Evolutionary conservation across 768 basidiomycete species (phyloP).

Genomic region (Dioszegia aurantiaca): DNA sequence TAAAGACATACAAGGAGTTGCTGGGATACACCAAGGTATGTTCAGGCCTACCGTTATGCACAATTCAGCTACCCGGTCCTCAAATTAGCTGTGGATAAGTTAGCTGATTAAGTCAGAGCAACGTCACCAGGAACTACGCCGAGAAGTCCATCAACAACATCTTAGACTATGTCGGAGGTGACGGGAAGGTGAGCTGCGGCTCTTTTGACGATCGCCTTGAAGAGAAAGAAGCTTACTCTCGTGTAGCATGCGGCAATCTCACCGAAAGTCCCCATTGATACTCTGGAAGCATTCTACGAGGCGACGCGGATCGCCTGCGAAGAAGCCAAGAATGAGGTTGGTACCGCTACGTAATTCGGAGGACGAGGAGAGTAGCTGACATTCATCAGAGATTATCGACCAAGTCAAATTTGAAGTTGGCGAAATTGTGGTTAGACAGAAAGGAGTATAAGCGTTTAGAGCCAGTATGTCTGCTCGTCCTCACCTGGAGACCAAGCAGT

Average conservation of each 20-base stretch:
- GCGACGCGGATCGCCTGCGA: constrained; percentile 82
- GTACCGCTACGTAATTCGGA: not conserved
- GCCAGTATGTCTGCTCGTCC: constrained; percentile 59
- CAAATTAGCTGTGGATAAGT: not conserved
- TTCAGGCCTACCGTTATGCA: constrained; percentile 1
- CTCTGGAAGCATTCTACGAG: constrained; percentile 93
- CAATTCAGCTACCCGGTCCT: not conserved
- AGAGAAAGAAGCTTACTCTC: not conserved
- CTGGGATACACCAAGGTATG: constrained; percentile 79
- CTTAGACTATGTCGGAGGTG: constrained; percentile 91
- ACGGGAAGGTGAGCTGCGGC: constrained; percentile 65
- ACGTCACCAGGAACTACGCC: constrained; percentile 59
- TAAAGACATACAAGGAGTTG: constrained; percentile 78
- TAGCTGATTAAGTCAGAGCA: constrained; percentile 30
- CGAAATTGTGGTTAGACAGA: constrained; percentile 94
- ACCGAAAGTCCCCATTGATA: constrained; percentile 61
- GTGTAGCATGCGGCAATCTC: constrained; percentile 44
- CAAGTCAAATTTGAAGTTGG: constrained; percentile 94
- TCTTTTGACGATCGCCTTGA: too few species aligned
- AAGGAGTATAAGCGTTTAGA: constrained; percentile 82
- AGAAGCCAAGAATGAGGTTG: constrained; percentile 93
- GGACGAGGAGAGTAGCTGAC: not conserved
- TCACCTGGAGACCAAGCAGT: not conserved
- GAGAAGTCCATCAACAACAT: constrained; percentile 99
- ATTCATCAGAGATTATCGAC: constrained; percentile 74